phyloP scores from a whole-genome alignment of 495 filamentous ascomycete genomes.

The Gamarada debralockiae region DNA sequence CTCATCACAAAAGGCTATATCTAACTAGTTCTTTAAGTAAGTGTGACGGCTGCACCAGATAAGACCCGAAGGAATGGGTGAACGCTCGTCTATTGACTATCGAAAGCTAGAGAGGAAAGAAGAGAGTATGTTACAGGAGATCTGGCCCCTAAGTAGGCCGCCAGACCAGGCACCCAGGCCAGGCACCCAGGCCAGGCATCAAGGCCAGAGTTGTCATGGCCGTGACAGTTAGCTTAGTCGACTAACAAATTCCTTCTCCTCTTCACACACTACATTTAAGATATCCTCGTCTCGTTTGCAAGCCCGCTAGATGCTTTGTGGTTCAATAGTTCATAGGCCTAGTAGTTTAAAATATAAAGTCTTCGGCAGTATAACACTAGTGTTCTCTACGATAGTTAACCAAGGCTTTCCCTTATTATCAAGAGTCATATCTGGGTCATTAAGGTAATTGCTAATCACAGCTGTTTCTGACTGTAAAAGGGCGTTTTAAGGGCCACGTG shows the following conservation, averaged over 20 bases:
- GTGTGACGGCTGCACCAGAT: no score
- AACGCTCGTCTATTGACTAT: no score
- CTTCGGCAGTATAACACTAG: neutral
- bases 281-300: neutral
- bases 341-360: neutral
- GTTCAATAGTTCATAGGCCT: neutral
- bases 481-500: neutral
- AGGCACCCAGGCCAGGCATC: no score
- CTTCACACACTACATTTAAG: neutral
- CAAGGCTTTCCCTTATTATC: neutral
- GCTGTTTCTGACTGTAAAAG: neutral
- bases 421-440: neutral
- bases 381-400: neutral
- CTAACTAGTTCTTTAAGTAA: neutral
- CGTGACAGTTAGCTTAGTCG: neutral
- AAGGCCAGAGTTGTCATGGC: neutral
- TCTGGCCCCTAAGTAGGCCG: no score
- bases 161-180: no score
- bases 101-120: no score
- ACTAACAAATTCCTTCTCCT: neutral
- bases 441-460: conserved; percentile 1
- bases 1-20: conserved; percentile 12
- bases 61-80: no score
- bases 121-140: no score
- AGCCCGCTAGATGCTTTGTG: neutral